These are phyloP conservation scores for Amorphotheca resinae DNA, from an alignment of 495 filamentous ascomycete genomes.

Conservation along the genomic window DNA sequence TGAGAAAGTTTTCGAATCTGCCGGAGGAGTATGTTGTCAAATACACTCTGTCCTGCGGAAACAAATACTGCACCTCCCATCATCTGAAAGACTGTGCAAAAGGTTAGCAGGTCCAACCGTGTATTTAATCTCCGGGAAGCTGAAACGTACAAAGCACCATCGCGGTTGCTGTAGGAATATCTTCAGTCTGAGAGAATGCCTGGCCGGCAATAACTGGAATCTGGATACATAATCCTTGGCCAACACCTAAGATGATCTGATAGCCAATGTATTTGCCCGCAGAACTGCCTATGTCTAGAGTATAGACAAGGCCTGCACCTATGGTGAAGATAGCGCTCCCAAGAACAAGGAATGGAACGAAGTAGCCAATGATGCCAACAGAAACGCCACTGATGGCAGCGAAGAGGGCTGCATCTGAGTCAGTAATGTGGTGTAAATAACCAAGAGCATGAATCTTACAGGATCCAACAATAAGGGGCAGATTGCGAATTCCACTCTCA, in stretches of 20 bases:
- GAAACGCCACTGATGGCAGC: conserved; percentile 22
- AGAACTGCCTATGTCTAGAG: not conserved
- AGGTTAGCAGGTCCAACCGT: not conserved
- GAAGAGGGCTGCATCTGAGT: conserved; percentile 17
- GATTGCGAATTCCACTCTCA: not conserved
- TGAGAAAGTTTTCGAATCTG: conserved; percentile 22
- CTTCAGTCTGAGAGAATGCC: not conserved
- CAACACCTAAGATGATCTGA: conserved; percentile 2
- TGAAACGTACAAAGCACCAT: not conserved
- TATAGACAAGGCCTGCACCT: conserved; percentile 22
- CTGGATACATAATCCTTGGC: conserved; percentile 10
- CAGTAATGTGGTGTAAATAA: no score
- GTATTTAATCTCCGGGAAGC: not conserved
- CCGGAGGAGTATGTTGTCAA: conserved; percentile 39
- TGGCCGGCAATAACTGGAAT: conserved; percentile 17
- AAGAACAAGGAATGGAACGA: conserved; percentile 21
- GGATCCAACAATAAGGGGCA: conserved; percentile 33
- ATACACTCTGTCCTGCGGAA: conserved; percentile 46
- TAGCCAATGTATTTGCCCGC: conserved; percentile 8
- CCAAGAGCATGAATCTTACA: no score
- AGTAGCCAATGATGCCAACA: conserved; percentile 22
- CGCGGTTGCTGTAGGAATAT: not conserved
- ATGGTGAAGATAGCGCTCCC: conserved; percentile 15
- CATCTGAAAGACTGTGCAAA: conserved; percentile 8
- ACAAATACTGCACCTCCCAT: conserved; percentile 52